These are phyloP conservation scores for Rostrohypoxylon terebratum DNA, from an alignment of 495 filamentous ascomycete species.

Conservation along the genomic window DNA sequence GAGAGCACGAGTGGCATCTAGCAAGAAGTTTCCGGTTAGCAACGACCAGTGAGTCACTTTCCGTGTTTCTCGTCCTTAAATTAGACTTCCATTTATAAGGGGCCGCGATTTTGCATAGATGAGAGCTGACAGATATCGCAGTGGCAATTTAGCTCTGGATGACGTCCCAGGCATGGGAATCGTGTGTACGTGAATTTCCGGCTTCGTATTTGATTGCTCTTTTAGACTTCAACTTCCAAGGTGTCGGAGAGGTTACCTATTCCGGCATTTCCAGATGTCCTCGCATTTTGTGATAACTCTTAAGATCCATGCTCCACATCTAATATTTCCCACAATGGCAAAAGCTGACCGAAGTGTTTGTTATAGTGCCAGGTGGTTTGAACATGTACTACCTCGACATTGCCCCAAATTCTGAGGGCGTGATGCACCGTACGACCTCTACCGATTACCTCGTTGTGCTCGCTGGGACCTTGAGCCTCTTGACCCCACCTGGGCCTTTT, in stretches of 20 bases:
- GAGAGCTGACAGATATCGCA: slow-evolving; percentile 24
- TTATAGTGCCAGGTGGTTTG: slow-evolving; percentile 43
- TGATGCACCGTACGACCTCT: slow-evolving; percentile 48
- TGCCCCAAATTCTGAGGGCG: slow-evolving; percentile 41
- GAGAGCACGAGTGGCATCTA: slow-evolving; percentile 43
- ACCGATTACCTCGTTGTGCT: slow-evolving; percentile 46
- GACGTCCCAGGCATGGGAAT: slow-evolving; percentile 41
- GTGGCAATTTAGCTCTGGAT: slow-evolving; percentile 34
- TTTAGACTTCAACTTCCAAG: slow-evolving; percentile 1
- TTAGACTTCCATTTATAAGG: not conserved
- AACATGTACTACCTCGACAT: slow-evolving; percentile 48
- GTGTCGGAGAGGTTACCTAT: not conserved
- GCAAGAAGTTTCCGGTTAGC: slow-evolving; percentile 40
- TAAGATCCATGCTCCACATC: slow-evolving; percentile 10
- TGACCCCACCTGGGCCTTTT: slow-evolving; percentile 40
- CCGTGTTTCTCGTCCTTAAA: slow-evolving; percentile 3
- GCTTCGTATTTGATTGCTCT: not conserved
- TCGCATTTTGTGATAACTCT: slow-evolving; percentile 7
- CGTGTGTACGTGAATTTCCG: slow-evolving; percentile 30
- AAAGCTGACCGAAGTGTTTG: slow-evolving; percentile 30
- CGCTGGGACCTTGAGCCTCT: slow-evolving; percentile 38
- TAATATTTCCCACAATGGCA: slow-evolving; percentile 24
- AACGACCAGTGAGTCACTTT: slow-evolving; percentile 46
- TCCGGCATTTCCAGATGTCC: not conserved
- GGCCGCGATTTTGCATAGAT: not conserved